Evolutionary conservation across 1,139 yeast genomes (phyloP), one percentile per base, ranked within the genome.

Genomic region (Entelexis sorbosivorans): DNA sequence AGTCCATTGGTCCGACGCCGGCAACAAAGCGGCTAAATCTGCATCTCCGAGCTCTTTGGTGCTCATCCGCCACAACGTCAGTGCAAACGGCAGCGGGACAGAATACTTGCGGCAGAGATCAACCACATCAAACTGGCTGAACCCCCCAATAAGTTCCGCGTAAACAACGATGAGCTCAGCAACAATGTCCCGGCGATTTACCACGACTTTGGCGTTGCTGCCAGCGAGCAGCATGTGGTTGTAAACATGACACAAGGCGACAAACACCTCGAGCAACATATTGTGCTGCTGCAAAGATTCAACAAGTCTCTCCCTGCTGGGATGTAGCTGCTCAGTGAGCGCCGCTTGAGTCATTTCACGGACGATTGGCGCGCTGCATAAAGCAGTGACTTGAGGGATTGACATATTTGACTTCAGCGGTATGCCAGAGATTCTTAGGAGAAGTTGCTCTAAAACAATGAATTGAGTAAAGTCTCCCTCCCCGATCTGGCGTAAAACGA

Each of bases 371-470:
- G 86, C 93, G 38, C 87, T 78, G 53, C 82, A 81, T 40, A 89
- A 69, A 67, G 79, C 74, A 50, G 78, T 73, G 19, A 89, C 74
- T 62, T 87, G 95, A 26, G 72, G 69, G 7, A 75, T 66, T 0
- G 89, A 81, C 48, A 87, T 68, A 61, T 85, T 82, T 5, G 80
- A 71, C 33, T 75, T 75, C 20, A 81, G 75, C 56, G 82, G 84
- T 36, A 88, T 76, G 4, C 97, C 97, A 17, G 94, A 87, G 83
- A 89, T 87, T 14, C 81, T 74, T 26, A 74, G 67, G 19, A 89
- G 66, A 49, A 54, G 39, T 33, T 49, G 51, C 5, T 45, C 57
- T 47, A 91, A 66, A 10, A 91, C 76, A 29, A 82, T 71, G 3
- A 86, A 67, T n/a, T 84, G 83, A 26, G 82, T 73, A 1, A 76